Percentiles rank a stretch among this genome's conserved stretches.
These are phyloP conservation scores for Anisodus tanguticus DNA, from an alignment of 257 asterid genomes.

Conservation along the genomic window DNA sequence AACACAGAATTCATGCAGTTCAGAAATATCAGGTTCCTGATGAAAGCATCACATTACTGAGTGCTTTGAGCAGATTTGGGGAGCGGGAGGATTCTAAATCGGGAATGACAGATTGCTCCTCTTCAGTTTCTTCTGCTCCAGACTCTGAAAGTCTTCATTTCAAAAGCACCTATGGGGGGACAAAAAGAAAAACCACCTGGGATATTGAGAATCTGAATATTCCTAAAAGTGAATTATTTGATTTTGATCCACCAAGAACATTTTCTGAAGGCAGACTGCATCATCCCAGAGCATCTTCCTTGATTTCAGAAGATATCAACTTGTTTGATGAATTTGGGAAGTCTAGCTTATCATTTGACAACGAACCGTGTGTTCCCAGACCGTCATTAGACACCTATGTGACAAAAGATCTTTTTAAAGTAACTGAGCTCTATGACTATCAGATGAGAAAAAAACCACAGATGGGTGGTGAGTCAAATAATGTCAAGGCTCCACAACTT, in stretches of 20 bases:
- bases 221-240: conserved; percentile 47
- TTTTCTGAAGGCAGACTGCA: conserved; percentile 47
- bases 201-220: conserved; percentile 38
- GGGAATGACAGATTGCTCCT: conserved; percentile 90
- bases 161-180: conserved; percentile 52
- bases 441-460: conserved; percentile 49
- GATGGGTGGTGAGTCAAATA: conserved; percentile 44
- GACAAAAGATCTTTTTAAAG: conserved; percentile 41
- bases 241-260: conserved; percentile 48
- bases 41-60: conserved; percentile 71
- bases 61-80: conserved; percentile 68
- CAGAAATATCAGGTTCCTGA: conserved; percentile 64
- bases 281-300: conserved; percentile 53
- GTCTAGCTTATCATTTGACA: conserved; percentile 50
- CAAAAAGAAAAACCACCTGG: conserved; percentile 58
- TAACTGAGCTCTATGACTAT: conserved; percentile 47
- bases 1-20: conserved; percentile 58
- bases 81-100: conserved; percentile 90
- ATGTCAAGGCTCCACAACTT: conserved; percentile 39
- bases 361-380: conserved; percentile 39
- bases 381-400: conserved; percentile 43
- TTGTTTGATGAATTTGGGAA: conserved; percentile 45
- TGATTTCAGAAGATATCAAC: conserved; percentile 51
- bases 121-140: conserved; percentile 72
- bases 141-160: conserved; percentile 57